Evolutionary conservation across 1,284 basidiomycete species (phyloP), one percentile per base, ranked within the genome.

Genomic region (Athelia sp.): DNA sequence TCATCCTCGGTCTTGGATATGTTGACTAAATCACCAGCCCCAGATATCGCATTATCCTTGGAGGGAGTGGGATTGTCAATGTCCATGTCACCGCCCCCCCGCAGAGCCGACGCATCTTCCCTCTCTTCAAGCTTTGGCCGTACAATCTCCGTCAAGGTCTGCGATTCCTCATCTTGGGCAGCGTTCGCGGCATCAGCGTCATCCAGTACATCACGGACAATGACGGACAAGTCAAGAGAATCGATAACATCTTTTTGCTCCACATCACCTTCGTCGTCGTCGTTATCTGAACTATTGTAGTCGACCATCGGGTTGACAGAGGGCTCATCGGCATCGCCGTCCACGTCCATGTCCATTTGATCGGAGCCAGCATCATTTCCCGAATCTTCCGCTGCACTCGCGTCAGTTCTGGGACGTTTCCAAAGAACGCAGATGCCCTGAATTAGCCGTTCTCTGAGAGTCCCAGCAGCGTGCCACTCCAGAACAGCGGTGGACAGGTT

Each of bases 401-500:
- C 64, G 32, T 65, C 63, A 17, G 56, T 58, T 14, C 55, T 36
- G 3, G 78, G 73, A 26, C 70, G 74, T 54, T 72, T 81, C 86
- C 84, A 88, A 45, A 76, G 72, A 36, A 85, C 79, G 59, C 80
- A 81, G 42, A 90, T 82, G 51, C 92, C 91, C 48, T 81, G 72
- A 3, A 67, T 69, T 0, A 83, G 68, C 32, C 91, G 80, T 52
- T 87, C 86, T 54, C 85, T 83, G 11, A 70, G 67, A 6, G 74
- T 76, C 6, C 74, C 72, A 3, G 90, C 86, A 46, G 81, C 76
- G 63, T 97, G 92, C 92, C 93, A 99, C 55, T 91, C 87, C 11
- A 89, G 77, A 13, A 92, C 86, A 44, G 91, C 82, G 47, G 83
- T 83, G 0, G 91, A 91, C n/a, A 98, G 67, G 52, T 88, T 86